phyloP scores from a whole-genome alignment of 108 stramenopile species.

The Thalassiosira profunda region DNA sequence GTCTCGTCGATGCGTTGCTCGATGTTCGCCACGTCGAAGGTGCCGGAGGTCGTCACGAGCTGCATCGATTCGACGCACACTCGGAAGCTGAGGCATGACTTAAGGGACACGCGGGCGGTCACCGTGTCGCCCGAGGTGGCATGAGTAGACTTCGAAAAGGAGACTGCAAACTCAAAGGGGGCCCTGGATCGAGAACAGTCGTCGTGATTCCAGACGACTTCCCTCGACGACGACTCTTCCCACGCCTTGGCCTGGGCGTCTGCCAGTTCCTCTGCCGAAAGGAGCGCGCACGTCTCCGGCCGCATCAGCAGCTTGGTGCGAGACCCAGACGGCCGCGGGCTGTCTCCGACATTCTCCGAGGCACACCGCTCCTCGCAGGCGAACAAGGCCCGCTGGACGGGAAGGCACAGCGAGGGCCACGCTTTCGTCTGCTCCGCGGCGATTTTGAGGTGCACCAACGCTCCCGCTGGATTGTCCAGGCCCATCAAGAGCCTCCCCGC shows the following conservation, averaged over 20 bases:
- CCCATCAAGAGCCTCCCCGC: slow-evolving; percentile 73
- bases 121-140: slow-evolving; percentile 72
- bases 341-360: slow-evolving; percentile 1
- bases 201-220: slow-evolving; percentile 38
- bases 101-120: slow-evolving; percentile 59
- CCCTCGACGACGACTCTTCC: neutral
- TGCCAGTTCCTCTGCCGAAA: slow-evolving; percentile 14
- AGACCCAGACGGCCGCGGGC: neutral
- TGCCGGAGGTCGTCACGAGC: slow-evolving; percentile 36
- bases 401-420: slow-evolving; percentile 71
- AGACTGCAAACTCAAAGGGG: slow-evolving; percentile 77
- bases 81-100: slow-evolving; percentile 69
- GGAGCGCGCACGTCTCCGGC: slow-evolving; percentile 22
- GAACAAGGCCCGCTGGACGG: slow-evolving; percentile 61
- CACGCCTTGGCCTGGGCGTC: slow-evolving; percentile 5
- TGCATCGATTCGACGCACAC: slow-evolving; percentile 56
- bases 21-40: slow-evolving; percentile 16
- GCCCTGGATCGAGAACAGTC: slow-evolving; percentile 21
- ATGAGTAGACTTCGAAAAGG: slow-evolving; percentile 69
- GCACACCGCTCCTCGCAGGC: slow-evolving; percentile 61
- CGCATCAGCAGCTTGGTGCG: slow-evolving; percentile 25
- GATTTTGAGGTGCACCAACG: slow-evolving; percentile 58
- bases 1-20: slow-evolving; percentile 13
- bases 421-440: slow-evolving; percentile 49
- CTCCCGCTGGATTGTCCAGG: slow-evolving; percentile 51